phyloP scores from a whole-genome alignment of 257 asterid genomes.

The Leonotis leonurus region DNA sequence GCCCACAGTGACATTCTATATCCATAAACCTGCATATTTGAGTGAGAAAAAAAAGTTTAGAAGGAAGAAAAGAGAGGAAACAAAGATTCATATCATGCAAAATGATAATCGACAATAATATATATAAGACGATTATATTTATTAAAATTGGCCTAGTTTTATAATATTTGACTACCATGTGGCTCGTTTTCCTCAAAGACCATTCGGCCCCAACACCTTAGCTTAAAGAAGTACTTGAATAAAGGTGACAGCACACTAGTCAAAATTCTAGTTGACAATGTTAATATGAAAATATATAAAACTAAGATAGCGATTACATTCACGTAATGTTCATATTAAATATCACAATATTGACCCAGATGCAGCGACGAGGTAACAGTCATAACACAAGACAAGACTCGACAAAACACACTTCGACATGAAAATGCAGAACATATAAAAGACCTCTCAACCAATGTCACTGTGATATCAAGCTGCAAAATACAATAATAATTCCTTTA shows the following conservation, averaged over 20 bases:
- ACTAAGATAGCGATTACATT: too few relatives aligned
- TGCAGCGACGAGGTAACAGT: neutral
- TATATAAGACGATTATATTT: too few relatives aligned
- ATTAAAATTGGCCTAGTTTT: too few relatives aligned
- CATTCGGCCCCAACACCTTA: too few relatives aligned
- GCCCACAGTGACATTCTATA: slow-evolving; percentile 88
- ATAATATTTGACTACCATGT: too few relatives aligned
- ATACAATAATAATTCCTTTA: neutral
- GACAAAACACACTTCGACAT: neutral
- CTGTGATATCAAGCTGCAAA: neutral
- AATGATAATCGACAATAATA: neutral
- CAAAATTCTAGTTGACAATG: too few relatives aligned
- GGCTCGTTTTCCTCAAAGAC: too few relatives aligned
- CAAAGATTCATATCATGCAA: neutral
- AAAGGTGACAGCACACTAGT: too few relatives aligned
- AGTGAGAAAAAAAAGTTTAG: neutral
- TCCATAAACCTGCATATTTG: slow-evolving; percentile 53
- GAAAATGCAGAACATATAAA: too few relatives aligned
- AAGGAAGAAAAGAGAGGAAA: neutral
- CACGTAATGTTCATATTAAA: neutral
- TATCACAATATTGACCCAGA: neutral
- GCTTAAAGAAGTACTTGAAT: too few relatives aligned
- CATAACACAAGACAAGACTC: too few relatives aligned
- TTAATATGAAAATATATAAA: too few relatives aligned
- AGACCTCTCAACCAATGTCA: neutral